Evolutionary conservation across 2,329 filamentous ascomycete species (phyloP).

Genomic region (Biscogniauxia marginata): DNA sequence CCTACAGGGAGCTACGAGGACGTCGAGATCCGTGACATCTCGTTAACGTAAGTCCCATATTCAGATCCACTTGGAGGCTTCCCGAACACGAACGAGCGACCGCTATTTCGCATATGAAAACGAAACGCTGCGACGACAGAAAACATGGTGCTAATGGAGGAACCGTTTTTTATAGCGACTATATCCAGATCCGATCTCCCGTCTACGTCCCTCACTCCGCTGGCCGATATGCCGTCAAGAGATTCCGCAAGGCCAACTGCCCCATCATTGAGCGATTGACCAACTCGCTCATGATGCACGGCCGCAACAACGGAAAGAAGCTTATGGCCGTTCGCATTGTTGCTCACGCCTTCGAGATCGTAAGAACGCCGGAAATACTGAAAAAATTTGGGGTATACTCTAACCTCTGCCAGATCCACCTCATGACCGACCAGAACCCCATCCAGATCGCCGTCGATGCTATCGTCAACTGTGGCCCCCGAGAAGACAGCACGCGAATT

Average conservation of each 20-base stretch:
- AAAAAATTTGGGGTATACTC: slow-evolving; percentile 9
- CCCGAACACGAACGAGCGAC: not conserved
- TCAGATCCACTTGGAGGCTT: not conserved
- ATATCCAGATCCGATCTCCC: slow-evolving; percentile 98
- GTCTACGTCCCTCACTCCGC: slow-evolving; percentile 99
- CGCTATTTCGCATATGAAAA: not conserved
- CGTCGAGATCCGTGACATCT: slow-evolving; percentile 99
- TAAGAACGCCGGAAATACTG: slow-evolving; percentile 53
- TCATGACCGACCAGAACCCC: slow-evolving; percentile 99
- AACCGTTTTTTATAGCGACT: slow-evolving; percentile 70
- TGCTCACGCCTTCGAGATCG: slow-evolving; percentile 98
- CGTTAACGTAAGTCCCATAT: slow-evolving; percentile 80
- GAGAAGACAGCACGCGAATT: slow-evolving; percentile 99
- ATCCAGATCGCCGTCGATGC: slow-evolving; percentile 99
- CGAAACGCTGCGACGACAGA: not conserved
- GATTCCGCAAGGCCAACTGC: slow-evolving; percentile 99
- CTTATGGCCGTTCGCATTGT: slow-evolving; percentile 99
- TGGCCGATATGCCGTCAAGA: slow-evolving; percentile 97
- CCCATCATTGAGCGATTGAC: slow-evolving; percentile 99
- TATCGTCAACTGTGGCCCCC: slow-evolving; percentile 99
- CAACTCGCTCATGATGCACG: slow-evolving; percentile 99
- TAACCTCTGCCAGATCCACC: slow-evolving; percentile 75
- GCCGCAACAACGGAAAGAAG: slow-evolving; percentile 99
- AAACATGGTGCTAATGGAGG: slow-evolving; percentile 34
- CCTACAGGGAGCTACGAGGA: slow-evolving; percentile 73